Conservation (phyloP, 441 rosid species). For the Melastoma candidum region DNA sequence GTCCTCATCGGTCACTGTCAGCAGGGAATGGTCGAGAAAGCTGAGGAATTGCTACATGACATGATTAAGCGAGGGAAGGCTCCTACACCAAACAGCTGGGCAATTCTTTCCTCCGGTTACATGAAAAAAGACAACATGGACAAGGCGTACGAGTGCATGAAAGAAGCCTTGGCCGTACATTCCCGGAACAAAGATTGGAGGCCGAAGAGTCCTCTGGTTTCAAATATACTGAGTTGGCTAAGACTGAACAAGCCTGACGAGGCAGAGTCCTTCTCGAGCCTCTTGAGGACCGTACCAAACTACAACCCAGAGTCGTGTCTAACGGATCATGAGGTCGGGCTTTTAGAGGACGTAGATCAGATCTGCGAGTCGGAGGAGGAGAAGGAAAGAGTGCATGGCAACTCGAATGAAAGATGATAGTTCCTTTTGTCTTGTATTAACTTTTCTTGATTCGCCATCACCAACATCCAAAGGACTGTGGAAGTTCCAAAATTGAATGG, state of each 20-base stretch:
- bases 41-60: constrained; percentile 29
- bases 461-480: too few species aligned
- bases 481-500: too few species aligned
- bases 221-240: constrained; percentile 38
- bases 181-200: constrained; percentile 27
- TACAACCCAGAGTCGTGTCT: constrained; percentile 19
- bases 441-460: too few species aligned
- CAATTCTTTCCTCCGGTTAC: constrained; percentile 30
- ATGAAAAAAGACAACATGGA: constrained; percentile 31
- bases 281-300: constrained; percentile 22
- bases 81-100: constrained; percentile 39
- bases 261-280: constrained; percentile 29
- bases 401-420: too few species aligned
- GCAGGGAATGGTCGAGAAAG: constrained; percentile 31
- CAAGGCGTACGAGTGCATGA: constrained; percentile 38
- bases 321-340: too few species aligned
- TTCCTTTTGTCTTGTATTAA: too few species aligned
- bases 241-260: constrained; percentile 27
- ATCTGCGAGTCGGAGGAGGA: too few species aligned
- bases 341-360: too few species aligned
- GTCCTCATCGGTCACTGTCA: constrained; percentile 33
- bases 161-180: constrained; percentile 32
- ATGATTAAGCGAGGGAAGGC: constrained; percentile 23
- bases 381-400: too few species aligned
- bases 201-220: constrained; percentile 28